Evolutionary conservation across 2,329 filamentous ascomycete species (phyloP), one percentile per base, ranked within the genome.

Genomic region (Aspergillus tubingensis): DNA sequence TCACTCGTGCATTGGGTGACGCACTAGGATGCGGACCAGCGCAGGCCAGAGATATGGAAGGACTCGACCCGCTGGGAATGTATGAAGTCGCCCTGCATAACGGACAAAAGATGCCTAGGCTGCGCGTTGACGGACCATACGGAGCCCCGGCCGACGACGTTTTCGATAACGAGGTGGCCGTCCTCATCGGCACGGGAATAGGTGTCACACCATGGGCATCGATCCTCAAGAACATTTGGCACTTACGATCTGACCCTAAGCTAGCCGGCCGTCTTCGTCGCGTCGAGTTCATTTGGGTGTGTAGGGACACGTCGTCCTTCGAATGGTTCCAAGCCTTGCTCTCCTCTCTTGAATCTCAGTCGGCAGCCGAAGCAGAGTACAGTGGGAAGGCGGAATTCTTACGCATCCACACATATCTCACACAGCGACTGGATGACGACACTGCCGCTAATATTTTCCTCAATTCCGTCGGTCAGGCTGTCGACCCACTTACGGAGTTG

Each of bases 241-340:
- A 99, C 76, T 84, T 96, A 71, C 92, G 95, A 64, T 89, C 95
- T 65, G 87, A 89, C 15, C 93, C 94, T 7, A 95, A 97, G 80
- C 91, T 93, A 23, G 93, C 94, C 1, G 88, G 86, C 53, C 91
- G 94, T 72, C 88, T 99, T 50, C 91, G 92, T 61, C 90, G 95
- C 76, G 94, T 99, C 32, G 95, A 99, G 77, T 99, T 99, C 79
- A 96, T 99, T 81, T 99, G 95, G 95, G 89, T 98, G 54, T 97
- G 94, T 85, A 95, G 91, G 76, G 93, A 97, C 72, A 96, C 93
- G 0, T 90, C 86, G 36, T 96, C 93, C 0, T 99, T 99, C 72
- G 95, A 98, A 79, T 99, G 95, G 95, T 98, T 99, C 83, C 95
- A 99, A 76, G 92, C 91, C 1, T 87, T 99, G 0, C 85, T 99